phyloP scores from a whole-genome alignment of 495 filamentous ascomycete species.

The Hypoxylon trugodes region DNA sequence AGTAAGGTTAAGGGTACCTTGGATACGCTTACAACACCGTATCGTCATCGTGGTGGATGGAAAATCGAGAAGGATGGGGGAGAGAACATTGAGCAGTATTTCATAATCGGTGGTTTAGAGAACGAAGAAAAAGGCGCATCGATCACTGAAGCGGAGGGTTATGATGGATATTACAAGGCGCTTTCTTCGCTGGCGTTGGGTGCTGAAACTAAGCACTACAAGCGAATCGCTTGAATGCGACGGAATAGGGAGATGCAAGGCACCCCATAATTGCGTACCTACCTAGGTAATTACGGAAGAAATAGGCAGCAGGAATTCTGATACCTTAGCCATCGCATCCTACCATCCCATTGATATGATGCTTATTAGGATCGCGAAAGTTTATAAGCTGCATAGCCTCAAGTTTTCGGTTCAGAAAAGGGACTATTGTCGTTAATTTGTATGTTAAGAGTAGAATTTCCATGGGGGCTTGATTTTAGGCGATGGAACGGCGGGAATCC shows the following conservation, averaged over 20 bases:
- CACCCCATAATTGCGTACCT: neutral
- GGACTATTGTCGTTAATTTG: too few relatives aligned
- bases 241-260: neutral
- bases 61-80: constrained; percentile 9
- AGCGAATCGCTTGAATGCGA: constrained; percentile 5
- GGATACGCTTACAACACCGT: neutral
- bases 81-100: neutral
- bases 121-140: neutral
- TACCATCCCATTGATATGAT: too few relatives aligned
- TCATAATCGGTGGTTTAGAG: constrained; percentile 3
- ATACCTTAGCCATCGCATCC: too few relatives aligned
- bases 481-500: constrained; percentile 12
- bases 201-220: constrained; percentile 14
- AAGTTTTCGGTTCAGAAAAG: neutral
- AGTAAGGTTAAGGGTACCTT: neutral
- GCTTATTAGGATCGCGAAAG: too few relatives aligned
- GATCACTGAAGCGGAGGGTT: neutral
- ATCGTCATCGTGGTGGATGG: constrained; percentile 15
- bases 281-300: neutral
- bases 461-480: neutral
- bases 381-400: constrained; percentile 4
- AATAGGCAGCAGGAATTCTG: too few relatives aligned
- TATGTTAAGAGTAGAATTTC: too few relatives aligned
- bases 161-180: neutral
- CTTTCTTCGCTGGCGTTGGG: neutral